Conservation (phyloP, 176 grass and related monocot species). For the Oryza rufipogon region DNA sequence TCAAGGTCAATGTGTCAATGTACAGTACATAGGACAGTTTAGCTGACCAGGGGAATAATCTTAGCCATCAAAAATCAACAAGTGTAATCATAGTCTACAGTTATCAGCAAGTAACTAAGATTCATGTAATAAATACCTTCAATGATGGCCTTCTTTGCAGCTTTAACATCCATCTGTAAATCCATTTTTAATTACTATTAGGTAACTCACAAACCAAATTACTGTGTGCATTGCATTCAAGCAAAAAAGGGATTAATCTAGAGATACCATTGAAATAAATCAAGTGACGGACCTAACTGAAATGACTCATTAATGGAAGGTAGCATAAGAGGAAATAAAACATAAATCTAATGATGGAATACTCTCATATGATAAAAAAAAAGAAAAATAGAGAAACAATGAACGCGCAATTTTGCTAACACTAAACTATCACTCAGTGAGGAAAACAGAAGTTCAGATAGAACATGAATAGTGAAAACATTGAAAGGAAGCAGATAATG, state of each 20-base stretch:
- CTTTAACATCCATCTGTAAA: conserved; percentile 90
- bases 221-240: not conserved
- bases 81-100: not conserved
- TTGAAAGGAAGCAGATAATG: conserved; percentile 46
- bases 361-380: not conserved
- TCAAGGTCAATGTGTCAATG: not conserved
- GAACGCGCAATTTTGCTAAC: not conserved
- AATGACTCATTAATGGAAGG: conserved; percentile 13
- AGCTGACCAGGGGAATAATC: not conserved
- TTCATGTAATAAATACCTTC: conserved; percentile 64
- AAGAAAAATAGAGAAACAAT: not conserved
- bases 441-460: not conserved
- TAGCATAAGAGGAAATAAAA: not conserved
- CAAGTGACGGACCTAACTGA: not conserved
- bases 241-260: not conserved
- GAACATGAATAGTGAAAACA: not conserved
- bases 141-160: conserved; percentile 79
- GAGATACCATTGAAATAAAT: conserved; percentile 11
- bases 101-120: conserved; percentile 1
- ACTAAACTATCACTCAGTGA: not conserved
- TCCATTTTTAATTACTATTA: conserved; percentile 31
- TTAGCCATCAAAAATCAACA: not conserved
- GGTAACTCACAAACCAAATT: conserved; percentile 9
- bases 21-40: not conserved
- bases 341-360: conserved; percentile 9